A percentile compares a stretch with the other conserved stretches of the same genome.
These are phyloP conservation scores for Cronartium ribicola DNA, from an alignment of 1,284 basidiomycete genomes.

Conservation along the genomic window DNA sequence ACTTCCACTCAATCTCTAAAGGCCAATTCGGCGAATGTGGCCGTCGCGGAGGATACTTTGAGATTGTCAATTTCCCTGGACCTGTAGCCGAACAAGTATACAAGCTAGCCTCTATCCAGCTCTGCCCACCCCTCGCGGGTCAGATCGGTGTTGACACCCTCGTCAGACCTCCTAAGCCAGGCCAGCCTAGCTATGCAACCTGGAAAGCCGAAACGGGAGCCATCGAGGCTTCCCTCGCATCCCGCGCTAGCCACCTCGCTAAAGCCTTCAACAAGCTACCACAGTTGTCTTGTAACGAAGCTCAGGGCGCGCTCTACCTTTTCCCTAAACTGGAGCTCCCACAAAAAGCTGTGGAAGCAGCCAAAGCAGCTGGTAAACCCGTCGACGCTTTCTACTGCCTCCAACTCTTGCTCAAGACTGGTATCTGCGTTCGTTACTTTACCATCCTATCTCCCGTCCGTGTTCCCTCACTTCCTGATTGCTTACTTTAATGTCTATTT, in stretches of 20 bases:
- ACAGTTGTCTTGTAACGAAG: conserved; percentile 78
- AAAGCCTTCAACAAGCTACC: conserved; percentile 69
- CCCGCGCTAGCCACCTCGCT: conserved; percentile 69
- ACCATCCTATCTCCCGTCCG: background rate
- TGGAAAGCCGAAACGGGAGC: conserved; percentile 76
- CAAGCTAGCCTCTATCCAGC: conserved; percentile 84
- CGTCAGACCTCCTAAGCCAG: conserved; percentile 74
- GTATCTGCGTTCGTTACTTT: conserved; percentile 64
- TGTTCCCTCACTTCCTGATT: background rate
- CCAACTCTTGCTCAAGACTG: conserved; percentile 72
- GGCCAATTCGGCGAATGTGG: conserved; percentile 92
- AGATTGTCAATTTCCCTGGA: conserved; percentile 70
- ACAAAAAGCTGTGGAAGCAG: conserved; percentile 66
- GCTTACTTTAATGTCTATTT: background rate
- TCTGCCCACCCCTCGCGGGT: conserved; percentile 82
- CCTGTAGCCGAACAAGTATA: conserved; percentile 79
- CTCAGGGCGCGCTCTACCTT: conserved; percentile 83
- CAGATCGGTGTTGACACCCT: conserved; percentile 88
- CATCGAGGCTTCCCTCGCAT: conserved; percentile 69
- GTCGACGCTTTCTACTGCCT: conserved; percentile 85
- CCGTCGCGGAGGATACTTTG: conserved; percentile 87
- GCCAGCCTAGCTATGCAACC: conserved; percentile 67
- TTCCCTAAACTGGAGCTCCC: conserved; percentile 73
- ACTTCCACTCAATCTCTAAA: conserved; percentile 93
- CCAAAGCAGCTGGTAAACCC: conserved; percentile 65